phyloP scores from a whole-genome alignment of 2,329 filamentous ascomycete species.

The Diaporthe destruens region DNA sequence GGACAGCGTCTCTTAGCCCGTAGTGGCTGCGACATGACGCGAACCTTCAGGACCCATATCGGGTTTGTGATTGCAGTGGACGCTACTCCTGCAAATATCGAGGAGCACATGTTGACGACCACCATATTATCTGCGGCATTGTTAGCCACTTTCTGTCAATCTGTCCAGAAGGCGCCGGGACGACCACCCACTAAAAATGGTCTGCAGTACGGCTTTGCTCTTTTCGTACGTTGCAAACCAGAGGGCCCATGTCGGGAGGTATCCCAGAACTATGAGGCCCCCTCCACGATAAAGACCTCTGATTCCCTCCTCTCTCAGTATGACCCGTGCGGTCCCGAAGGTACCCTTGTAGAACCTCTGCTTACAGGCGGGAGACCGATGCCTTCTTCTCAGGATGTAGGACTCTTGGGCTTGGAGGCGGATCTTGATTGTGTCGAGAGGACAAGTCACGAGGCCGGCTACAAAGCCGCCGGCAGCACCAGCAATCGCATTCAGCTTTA shows the following conservation, averaged over 20 bases:
- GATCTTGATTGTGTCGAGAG: constrained; percentile 98
- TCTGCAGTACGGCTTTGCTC: constrained; percentile 79
- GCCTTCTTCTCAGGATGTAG: constrained; percentile 69
- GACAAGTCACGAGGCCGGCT: constrained; percentile 94
- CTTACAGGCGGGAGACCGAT: constrained; percentile 57
- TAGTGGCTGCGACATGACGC: constrained; percentile 90
- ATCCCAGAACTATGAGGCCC: constrained; percentile 95
- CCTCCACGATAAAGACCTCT: constrained; percentile 93
- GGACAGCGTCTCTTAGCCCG: constrained; percentile 60
- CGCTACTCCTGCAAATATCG: constrained; percentile 89
- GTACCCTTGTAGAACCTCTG: constrained; percentile 84
- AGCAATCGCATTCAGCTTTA: constrained; percentile 83
- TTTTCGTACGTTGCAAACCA: constrained; percentile 98
- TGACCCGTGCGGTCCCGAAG: constrained; percentile 85
- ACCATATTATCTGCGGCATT: constrained; percentile 75
- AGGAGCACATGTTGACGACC: constrained; percentile 87
- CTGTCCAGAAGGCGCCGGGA: not conserved
- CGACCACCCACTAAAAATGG: constrained; percentile 69
- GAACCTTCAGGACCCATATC: constrained; percentile 99
- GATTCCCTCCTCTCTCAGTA: constrained; percentile 89
- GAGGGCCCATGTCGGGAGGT: constrained; percentile 97
- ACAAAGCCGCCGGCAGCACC: constrained; percentile 92
- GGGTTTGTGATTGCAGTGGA: constrained; percentile 96
- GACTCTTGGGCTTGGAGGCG: constrained; percentile 94
- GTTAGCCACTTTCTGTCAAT: constrained; percentile 40